Evolutionary conservation across 768 basidiomycete genomes (phyloP).

Genomic region (Termitomyces titanicus): DNA sequence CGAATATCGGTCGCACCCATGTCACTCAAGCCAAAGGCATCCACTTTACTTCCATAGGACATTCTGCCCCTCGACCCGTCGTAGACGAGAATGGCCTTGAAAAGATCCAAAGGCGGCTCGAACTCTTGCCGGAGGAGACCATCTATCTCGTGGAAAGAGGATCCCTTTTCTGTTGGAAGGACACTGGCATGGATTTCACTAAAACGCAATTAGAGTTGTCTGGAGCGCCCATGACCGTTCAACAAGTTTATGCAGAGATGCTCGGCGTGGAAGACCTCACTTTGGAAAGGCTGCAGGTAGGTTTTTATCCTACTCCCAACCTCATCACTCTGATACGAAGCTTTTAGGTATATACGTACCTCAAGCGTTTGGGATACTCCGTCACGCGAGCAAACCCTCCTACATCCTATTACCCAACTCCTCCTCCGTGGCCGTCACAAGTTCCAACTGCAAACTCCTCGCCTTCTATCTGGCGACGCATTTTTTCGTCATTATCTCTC

Average conservation of each 20-base stretch:
- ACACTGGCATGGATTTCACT: constrained; percentile 27
- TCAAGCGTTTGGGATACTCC: constrained; percentile 88
- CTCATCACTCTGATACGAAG: background rate
- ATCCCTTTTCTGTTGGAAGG: constrained; percentile 79
- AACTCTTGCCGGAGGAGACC: constrained; percentile 92
- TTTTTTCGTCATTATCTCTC: constrained; percentile 29
- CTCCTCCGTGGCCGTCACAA: constrained; percentile 30
- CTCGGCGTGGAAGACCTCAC: constrained; percentile 76
- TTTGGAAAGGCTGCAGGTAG: constrained; percentile 85
- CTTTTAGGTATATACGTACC: constrained; percentile 82
- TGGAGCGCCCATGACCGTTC: constrained; percentile 83
- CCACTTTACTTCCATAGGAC: constrained; percentile 78
- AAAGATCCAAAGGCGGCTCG: constrained; percentile 62
- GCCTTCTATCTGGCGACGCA: constrained; percentile 28
- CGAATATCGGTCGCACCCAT: constrained; percentile 57
- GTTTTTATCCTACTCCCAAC: constrained; percentile 6
- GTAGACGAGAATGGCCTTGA: constrained; percentile 28
- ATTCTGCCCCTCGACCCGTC: constrained; percentile 56
- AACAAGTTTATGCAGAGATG: constrained; percentile 86
- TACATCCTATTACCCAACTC: constrained; percentile 27
- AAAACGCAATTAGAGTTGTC: constrained; percentile 35
- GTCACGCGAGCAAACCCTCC: constrained; percentile 62
- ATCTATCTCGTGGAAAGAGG: constrained; percentile 93
- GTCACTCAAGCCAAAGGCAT: constrained; percentile 78
- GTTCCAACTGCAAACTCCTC: constrained; percentile 4